Evolutionary conservation across 495 filamentous ascomycete species (phyloP), one percentile per base, ranked within the genome.

Genomic region (Daldinia loculata): DNA sequence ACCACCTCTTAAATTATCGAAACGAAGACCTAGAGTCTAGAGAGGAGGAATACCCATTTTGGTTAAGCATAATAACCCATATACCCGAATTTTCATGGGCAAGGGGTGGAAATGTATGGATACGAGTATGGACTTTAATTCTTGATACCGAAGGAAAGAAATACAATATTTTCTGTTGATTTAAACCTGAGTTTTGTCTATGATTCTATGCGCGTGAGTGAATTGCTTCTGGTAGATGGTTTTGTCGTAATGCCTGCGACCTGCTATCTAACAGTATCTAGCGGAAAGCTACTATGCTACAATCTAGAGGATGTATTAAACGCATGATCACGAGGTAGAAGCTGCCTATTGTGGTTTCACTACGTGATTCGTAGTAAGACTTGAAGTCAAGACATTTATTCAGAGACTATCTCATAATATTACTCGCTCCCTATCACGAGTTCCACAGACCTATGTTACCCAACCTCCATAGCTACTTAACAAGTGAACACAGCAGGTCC

Each of bases 401-500:
- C 1, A 48, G 17, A 17, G 6, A 4, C 8, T 43, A 41, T 41
- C 15, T 19, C 4, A 8, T 3, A 11, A 3, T 48, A 48, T 48
- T 14, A 52, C 3, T 29, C 26, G 6, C 9, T 7, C 11, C n/a
- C 26, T 36, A 24, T 24, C 24, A 17, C 22, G 51, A 30, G 4
- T 32, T 9, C 51, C 14, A 32, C 26, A 14, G 14, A 41, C 38
- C 19, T 19, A 24, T 19, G 24, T 24, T 30, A 22, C 17, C 15
- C 12, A 19, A 19, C 29, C 8, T 6, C 12, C n/a, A 14, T 22
- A 56, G 62, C 65, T 12, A 57, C 39, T 51, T 74, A 80, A 48
- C 79, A 80, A 11, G 74, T 77, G 41, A 79, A 89, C 15, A 88
- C 75, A 52, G 80, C 72, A 30, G 87, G 87, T 1, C 81, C 79